Base-by-base conservation (phyloP, 495 filamentous ascomycete species). In the Pseudevernia furfuracea region DNA sequence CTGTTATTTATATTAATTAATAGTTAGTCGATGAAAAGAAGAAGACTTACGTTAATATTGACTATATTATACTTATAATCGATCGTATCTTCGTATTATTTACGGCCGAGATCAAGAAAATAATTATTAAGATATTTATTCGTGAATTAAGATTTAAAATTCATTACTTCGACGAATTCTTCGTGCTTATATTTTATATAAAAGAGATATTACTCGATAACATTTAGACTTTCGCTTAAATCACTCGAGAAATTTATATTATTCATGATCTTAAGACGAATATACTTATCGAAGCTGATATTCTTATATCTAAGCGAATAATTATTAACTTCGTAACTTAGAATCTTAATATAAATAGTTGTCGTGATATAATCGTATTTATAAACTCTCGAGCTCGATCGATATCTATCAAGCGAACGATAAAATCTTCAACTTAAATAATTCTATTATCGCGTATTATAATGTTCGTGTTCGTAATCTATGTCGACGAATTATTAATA, bases 401-500 rank as follows among this genome's bases (percentile, higher is more conserved):
- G 4, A 56, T 30, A 2, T 23, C 15, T 23, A 23, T 53, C 9
- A 53, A 30, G 48, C 48, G 48, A 23, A 53, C 9, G 0, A 1
- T 59, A 37, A 34, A 34, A n/a, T 60, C 3, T 14, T 38, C 39
- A 43, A 19, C 23, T 38, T 2, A 2, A 19, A 25, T 36, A 36
- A 60, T 37, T 60, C 38, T 36, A 60, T 21, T 19, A 15, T 25
- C 3, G 21, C 17, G 6, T 39, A 11, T 11, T 14, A 39, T 11
- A 2, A 39, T 39, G 12, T 39, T 9, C 2, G 14, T 60, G 5
- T 25, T 25, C 0, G 25, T 60, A n/a, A 23, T 53, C 15, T 62
- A 62, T 15, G 9, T 21, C 19, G 14, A 41, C 21, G 30, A 63
- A 4, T 57, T 63, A 63, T n/a, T n/a, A 37, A 55, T 53, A n/a